A percentile compares a stretch with the other conserved stretches of the same genome.
phyloP scores from a whole-genome alignment of 2,329 filamentous ascomycete genomes.

The Calonectria pseudoreteaudii region DNA sequence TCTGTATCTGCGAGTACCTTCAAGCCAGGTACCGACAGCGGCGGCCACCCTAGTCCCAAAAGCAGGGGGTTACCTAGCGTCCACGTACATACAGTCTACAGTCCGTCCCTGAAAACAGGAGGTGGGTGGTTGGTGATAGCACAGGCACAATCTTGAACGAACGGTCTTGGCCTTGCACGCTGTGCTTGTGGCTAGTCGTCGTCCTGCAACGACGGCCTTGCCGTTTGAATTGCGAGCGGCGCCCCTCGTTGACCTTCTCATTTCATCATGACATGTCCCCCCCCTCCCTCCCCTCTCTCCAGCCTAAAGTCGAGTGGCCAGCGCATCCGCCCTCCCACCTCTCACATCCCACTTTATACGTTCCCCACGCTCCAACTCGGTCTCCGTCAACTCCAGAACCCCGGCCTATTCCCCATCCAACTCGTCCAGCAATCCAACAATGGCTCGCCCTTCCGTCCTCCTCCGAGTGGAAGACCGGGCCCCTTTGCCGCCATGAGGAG shows the following conservation, averaged over 20 bases:
- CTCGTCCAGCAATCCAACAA: conserved; percentile 1
- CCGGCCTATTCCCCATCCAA: neutral
- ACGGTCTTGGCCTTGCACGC: neutral
- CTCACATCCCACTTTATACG: neutral
- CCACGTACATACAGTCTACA: neutral
- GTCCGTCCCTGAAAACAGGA: neutral
- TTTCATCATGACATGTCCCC: conserved; percentile 11
- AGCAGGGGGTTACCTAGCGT: neutral
- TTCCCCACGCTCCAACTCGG: neutral
- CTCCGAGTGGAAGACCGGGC: neutral
- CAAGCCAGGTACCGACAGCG: neutral
- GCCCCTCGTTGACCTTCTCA: neutral
- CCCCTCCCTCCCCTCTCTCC: neutral
- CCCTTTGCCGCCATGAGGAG: conserved; percentile 14
- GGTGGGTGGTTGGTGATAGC: neutral
- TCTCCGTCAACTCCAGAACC: neutral
- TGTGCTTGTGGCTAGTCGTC: neutral
- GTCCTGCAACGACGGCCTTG: neutral
- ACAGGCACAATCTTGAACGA: neutral
- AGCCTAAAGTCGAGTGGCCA: conserved; percentile 2
- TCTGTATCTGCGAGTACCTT: neutral
- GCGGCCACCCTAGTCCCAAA: neutral
- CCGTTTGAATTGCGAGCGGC: neutral
- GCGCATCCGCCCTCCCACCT: neutral
- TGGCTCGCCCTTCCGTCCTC: conserved; percentile 2